Evolutionary conservation across 306 rosid species (phyloP).

Genomic region (Luffa aegyptiaca): DNA sequence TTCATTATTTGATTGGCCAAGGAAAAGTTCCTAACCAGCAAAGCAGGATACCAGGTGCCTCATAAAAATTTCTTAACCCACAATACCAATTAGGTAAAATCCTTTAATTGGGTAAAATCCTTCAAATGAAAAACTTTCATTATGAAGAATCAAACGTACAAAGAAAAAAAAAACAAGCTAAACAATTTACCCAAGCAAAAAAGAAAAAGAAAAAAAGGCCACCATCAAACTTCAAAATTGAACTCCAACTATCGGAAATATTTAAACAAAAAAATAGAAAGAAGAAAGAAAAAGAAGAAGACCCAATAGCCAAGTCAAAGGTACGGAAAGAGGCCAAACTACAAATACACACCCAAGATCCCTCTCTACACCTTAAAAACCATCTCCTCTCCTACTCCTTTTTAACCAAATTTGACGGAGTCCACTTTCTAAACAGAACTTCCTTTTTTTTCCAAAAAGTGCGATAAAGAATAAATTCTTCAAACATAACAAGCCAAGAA

Average conservation of each 20-base stretch:
- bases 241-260: neutral
- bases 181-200: neutral
- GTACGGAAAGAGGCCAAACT: neutral
- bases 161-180: neutral
- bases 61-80: neutral
- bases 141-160: neutral
- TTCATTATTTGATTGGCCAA: neutral
- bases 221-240: neutral
- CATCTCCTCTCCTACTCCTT: neutral
- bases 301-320: neutral
- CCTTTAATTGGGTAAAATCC: neutral
- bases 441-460: neutral
- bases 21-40: neutral
- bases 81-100: neutral
- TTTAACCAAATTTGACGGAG: neutral
- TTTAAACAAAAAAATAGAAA: neutral
- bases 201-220: neutral
- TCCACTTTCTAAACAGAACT: neutral
- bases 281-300: neutral
- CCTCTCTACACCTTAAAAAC: neutral
- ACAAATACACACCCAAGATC: neutral
- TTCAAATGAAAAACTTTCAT: neutral
- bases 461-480: neutral
- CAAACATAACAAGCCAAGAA: neutral
- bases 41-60: neutral